Evolutionary conservation across 2,329 filamentous ascomycete genomes (phyloP).

Genomic region (Neonectria neomacrospora): DNA sequence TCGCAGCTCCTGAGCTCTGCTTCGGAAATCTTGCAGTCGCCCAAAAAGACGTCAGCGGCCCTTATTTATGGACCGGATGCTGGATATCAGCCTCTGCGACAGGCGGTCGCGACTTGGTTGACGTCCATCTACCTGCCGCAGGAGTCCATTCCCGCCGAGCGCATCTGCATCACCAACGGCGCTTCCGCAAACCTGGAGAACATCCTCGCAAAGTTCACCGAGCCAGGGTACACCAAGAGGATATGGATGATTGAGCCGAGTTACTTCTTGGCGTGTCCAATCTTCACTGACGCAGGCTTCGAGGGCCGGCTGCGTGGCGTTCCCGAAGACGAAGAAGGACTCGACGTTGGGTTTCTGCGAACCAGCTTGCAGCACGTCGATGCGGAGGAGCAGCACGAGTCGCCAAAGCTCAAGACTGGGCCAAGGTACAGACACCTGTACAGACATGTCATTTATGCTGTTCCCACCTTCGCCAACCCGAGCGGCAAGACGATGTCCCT

Average conservation of each 20-base stretch:
- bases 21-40: neutral
- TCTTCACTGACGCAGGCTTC: slow-evolving; percentile 72
- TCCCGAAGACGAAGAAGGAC: slow-evolving; percentile 63
- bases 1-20: slow-evolving; percentile 1
- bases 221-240: slow-evolving; percentile 68
- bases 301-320: slow-evolving; percentile 64
- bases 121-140: slow-evolving; percentile 10
- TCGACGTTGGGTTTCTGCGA: slow-evolving; percentile 35
- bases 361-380: neutral
- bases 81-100: slow-evolving; percentile 28
- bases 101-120: slow-evolving; percentile 28
- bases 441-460: slow-evolving; percentile 74
- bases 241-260: slow-evolving; percentile 72
- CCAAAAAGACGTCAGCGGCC: slow-evolving; percentile 23
- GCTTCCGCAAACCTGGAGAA: slow-evolving; percentile 27
- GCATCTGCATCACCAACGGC: slow-evolving; percentile 30
- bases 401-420: slow-evolving; percentile 8
- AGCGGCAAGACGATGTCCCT: slow-evolving; percentile 73
- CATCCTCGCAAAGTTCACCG: slow-evolving; percentile 59
- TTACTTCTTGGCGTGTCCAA: slow-evolving; percentile 70
- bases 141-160: slow-evolving; percentile 2
- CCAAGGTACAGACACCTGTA: slow-evolving; percentile 62
- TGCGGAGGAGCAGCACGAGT: neutral
- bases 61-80: slow-evolving; percentile 32
- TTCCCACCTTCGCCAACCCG: slow-evolving; percentile 77